Evolutionary conservation across 2,329 filamentous ascomycete species (phyloP), one percentile per base, ranked within the genome.

Genomic region (Fusarium ramigenum): DNA sequence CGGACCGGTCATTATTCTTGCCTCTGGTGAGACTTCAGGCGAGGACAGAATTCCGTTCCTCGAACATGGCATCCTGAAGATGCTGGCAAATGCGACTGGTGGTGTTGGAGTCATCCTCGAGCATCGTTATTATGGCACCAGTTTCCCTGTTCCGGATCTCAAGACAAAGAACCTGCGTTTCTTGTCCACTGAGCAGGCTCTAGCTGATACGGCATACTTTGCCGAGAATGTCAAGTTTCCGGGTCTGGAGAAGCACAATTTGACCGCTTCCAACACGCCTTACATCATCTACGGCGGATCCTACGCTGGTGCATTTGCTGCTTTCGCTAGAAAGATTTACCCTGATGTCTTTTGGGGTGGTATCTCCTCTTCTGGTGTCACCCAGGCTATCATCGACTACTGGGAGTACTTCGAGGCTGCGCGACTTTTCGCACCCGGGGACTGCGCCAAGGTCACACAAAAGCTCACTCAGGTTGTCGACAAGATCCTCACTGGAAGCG

Each of bases 211-310:
- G 47, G 93, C 90, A 4, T 97, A 93, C 81, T 97, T 97, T 82
- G 93, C 93, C 0, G 82, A 89, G 69, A 88, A 96, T 73, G 86
- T 95, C 44, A 84, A 89, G 57, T 95, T 95, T 69, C 85, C 89
- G 0, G 93, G 93, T 0, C 82, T 95, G 9, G 91, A 93, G 78
- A 82, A 93, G 69, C 78, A 87, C 30, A 87, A 94, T 71, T 82
- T 96, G 42, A 93, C 89, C 1, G 88, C 93, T 0, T 83, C 88
- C 2, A 86, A 84, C 6, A 90, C 90, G 0, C 89, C 94, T 0
- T 96, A 92, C 83, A 91, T 97, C 66, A 90, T 90, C 1, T 97
- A 97, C 69, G 94, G 94, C 4, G 94, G 94, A 2, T 95, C 92
- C 0, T 97, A 97, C 78, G 93, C 94, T 0, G 94, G 94, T 5